Base-by-base conservation (phyloP, 2,329 filamentous ascomycete genomes). In the Pseudogymnoascus sp. region DNA sequence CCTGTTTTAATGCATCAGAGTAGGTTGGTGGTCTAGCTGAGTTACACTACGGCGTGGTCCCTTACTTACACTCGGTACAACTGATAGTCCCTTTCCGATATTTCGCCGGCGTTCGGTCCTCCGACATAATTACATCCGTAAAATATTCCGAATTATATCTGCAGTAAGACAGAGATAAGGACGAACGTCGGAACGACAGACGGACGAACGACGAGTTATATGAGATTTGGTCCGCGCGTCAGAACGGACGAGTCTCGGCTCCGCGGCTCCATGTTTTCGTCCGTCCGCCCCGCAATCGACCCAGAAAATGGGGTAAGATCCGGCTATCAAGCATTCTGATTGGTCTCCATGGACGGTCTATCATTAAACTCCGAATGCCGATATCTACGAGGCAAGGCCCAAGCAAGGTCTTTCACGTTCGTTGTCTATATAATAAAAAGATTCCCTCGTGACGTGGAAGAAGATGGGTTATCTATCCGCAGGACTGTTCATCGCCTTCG, bases 1-100 rank as follows among this genome's bases (percentile, higher is more conserved):
- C 68, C 68, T 71, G 58, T 30, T 50, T 61, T 38, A 33, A 47
- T 18, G 37, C 14, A 30, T 63, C 50, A 66, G 64, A 12, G 58
- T 39, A 35, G 20, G 16, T 18, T n/a, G 41, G 36, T 22, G 30
- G 30, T 61, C 28, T n/a, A 20, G 16, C 22, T 18, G 11, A 16
- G 30, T 28, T 33, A 54, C 47, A 54, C 22, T 6, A 54, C 3
- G 1, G 16, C 14, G 30, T 54, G 25, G 9, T 22, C 50, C 43
- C 18, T 60, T n/a, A 61, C 36, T 37, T 62, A 70, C 70, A 72
- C 61, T 72, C 70, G 28, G 66, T 66, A 62, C 70, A 72, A 59
- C 69, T 70, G 54, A 63, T 68, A 4, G 69, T 70, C 18, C 70
- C 70, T 60, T 70, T 70, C 22, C 70, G 67, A 62, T 60, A 33